phyloP scores from a whole-genome alignment of 441 rosid genomes.

The Aleurites moluccanus region DNA sequence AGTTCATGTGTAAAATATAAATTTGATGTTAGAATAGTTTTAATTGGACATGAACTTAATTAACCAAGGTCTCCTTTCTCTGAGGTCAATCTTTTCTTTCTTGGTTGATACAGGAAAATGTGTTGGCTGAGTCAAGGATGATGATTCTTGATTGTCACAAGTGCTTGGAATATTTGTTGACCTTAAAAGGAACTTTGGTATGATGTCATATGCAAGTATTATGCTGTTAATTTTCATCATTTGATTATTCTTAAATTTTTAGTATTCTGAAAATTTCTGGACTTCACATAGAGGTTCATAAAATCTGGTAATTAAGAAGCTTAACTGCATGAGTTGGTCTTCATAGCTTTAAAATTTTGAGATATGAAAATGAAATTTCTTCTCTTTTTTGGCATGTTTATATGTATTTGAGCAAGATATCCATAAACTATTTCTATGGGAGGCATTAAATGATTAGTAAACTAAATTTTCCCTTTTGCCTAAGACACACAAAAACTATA shows the following conservation, averaged over 20 bases:
- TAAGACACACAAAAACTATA: too few species aligned
- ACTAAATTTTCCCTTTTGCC: too few species aligned
- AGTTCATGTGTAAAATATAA: too few species aligned
- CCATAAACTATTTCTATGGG: too few species aligned
- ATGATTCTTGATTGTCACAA: conserved; percentile 92
- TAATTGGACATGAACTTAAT: too few species aligned
- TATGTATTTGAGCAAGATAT: conserved; percentile 4
- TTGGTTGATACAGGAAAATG: conserved; percentile 67
- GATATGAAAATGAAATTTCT: not conserved
- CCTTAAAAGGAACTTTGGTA: conserved; percentile 78
- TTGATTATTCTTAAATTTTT: not conserved
- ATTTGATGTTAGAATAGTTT: too few species aligned
- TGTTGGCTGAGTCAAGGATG: conserved; percentile 96
- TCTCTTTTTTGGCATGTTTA: not conserved
- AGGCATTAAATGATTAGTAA: too few species aligned
- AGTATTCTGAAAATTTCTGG: too few species aligned
- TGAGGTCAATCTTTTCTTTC: too few species aligned
- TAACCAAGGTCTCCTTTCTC: too few species aligned
- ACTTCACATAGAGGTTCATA: not conserved
- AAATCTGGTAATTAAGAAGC: not conserved
- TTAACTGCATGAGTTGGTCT: not conserved
- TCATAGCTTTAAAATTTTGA: too few species aligned
- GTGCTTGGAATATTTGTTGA: conserved; percentile 77
- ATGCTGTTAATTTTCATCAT: not conserved
- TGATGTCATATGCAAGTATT: conserved; percentile 3